Percentiles rank a stretch among this genome's conserved stretches.
phyloP scores from a whole-genome alignment of 2,329 filamentous ascomycete species.

The Colletotrichum sp. region DNA sequence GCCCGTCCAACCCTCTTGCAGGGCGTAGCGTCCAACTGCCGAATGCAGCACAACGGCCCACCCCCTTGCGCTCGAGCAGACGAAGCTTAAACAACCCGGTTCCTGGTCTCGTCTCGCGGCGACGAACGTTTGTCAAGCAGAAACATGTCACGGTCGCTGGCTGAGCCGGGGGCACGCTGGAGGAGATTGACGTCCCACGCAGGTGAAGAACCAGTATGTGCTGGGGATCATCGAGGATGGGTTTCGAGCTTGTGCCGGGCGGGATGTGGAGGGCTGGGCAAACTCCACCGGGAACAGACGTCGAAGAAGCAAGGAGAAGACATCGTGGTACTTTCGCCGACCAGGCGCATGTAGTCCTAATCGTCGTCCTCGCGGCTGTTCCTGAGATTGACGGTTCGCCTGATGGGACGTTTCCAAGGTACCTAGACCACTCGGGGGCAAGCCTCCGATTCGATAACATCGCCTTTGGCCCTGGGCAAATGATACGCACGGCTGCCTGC shows the following conservation, averaged over 20 bases:
- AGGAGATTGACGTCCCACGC: neutral
- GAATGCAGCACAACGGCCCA: neutral
- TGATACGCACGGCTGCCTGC: neutral
- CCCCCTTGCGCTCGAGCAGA: neutral
- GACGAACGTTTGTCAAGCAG: slow-evolving; percentile 10
- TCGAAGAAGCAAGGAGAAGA: neutral
- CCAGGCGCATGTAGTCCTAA: too few species aligned
- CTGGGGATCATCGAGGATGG: neutral
- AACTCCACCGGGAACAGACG: neutral
- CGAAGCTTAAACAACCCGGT: neutral
- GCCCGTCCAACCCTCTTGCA: neutral
- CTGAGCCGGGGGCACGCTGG: neutral
- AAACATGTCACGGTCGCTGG: slow-evolving; percentile 6
- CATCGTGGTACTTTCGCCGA: neutral
- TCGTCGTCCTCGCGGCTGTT: neutral
- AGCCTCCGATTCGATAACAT: neutral
- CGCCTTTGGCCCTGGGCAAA: neutral
- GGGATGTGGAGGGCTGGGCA: neutral
- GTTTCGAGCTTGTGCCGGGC: neutral
- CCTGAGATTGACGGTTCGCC: neutral
- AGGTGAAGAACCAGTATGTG: neutral
- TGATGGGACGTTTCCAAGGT: neutral
- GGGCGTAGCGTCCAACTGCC: neutral
- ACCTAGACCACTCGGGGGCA: neutral
- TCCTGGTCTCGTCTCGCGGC: neutral